Evolutionary conservation across 2,329 filamentous ascomycete genomes (phyloP).

Genomic region (Orbilia blumenaviensis): DNA sequence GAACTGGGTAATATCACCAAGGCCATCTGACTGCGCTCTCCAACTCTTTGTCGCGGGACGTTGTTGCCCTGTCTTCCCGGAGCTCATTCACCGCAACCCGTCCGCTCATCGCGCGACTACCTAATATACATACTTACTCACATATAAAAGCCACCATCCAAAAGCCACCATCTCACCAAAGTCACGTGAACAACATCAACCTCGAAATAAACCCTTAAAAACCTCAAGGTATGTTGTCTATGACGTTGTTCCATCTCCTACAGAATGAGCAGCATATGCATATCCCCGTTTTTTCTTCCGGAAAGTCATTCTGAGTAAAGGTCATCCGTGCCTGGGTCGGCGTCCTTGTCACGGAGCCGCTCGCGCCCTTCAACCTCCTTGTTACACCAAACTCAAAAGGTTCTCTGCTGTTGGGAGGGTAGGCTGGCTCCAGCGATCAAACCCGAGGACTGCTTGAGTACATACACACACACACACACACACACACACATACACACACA

Average conservation of each 20-base stretch:
- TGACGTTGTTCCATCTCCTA: background rate
- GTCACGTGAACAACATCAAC: constrained; percentile 11
- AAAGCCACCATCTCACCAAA: constrained; percentile 6
- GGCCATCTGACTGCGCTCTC: constrained; percentile 15
- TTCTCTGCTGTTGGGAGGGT: background rate
- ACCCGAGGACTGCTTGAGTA: background rate
- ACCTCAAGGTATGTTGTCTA: background rate
- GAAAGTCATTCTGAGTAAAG: background rate
- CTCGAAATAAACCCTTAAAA: background rate
- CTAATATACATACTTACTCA: background rate
- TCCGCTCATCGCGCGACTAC: constrained; percentile 13
- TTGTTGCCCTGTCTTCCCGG: background rate
- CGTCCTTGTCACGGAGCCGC: too few relatives aligned
- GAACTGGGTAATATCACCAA: background rate
- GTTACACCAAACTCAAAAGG: background rate
- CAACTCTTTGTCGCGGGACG: constrained; percentile 1
- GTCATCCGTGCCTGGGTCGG: background rate
- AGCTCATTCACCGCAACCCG: background rate
- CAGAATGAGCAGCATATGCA: too few relatives aligned
- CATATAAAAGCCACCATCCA: background rate
- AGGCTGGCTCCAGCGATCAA: background rate
- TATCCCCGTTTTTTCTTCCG: background rate
- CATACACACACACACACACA: too few relatives aligned
- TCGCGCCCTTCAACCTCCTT: too few relatives aligned
- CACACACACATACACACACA: too few relatives aligned